Base-by-base conservation (phyloP, 1,284 basidiomycete species). In the Caloboletus inedulis region DNA sequence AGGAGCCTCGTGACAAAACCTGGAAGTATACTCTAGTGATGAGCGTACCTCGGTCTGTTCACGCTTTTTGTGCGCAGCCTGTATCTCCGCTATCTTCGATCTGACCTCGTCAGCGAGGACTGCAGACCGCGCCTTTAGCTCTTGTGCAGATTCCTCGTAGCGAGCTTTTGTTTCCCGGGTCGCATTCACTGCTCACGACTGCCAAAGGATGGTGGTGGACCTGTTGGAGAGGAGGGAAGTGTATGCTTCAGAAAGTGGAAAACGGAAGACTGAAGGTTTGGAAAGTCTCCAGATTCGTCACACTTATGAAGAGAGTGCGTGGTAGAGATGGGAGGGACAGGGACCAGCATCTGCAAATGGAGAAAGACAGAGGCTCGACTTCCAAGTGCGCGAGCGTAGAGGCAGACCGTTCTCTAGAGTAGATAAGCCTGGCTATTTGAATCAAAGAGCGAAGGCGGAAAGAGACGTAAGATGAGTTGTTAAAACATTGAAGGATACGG, bases 301-400 rank as follows among this genome's bases (percentile, higher is more conserved):
- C 52, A 68, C 75, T 89, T 89, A 75, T 78, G 73, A 67, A 86
- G 79, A 52, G 78, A 77, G 62, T 88, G 85, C 49, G 80, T 76
- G 64, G 76, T 71, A 59, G 75, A 74, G 70, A 76, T 69, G 68
- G 74, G 73, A 64, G 84, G 84, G 63, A 88, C 88, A 58, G 88
- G 85, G 77, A 90, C 87, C 75, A 88, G 88, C 87, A 90, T 90
- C 77, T 82, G 85, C 80, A 75, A 52, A 54, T 56, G 62, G 57
- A 57, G 54, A 55, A 52, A 57, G 66, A 69, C 71, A 64, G 57
- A 65, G 70, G 73, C 64, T 62, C 52, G 65, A 69, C 69, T 64
- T 71, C 71, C 74, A 64, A 59, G 62, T 61, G 71, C 77, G 74
- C 72, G 54, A 53, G 54, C 63, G 64, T 74, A 70, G 69, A 53